Evolutionary conservation across 2,329 filamentous ascomycete genomes (phyloP), one percentile per base, ranked within the genome.

Genomic region (Penicillium sclerotiorum): DNA sequence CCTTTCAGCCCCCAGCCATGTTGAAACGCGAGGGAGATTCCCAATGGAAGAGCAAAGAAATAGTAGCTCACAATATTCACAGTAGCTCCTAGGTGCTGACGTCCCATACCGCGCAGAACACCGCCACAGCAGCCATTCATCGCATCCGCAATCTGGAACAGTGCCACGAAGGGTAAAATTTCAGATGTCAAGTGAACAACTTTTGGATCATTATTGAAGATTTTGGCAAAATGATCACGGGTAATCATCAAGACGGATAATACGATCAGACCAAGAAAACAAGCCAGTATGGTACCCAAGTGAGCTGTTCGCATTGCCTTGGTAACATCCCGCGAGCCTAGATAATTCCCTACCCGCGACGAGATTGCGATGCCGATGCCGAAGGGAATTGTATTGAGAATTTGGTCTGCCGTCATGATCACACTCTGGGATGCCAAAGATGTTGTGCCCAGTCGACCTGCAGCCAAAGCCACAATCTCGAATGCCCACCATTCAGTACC

Each of bases 401-500:
- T 83, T 65, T 93, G 89, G 66, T 95, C 90, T 0, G 88, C 84
- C 0, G 90, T 95, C 90, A 95, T 95, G 66, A 95, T 91, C 18
- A 95, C 89, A 40, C 84, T 88, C 69, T 95, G 90, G 0, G 90
- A 88, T 1, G 90, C 90, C 0, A 95, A 78, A 0, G 89, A 81
- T 27, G 91, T 81, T 0, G 88, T 92, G 3, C 91, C 91, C 0
- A 95, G 80, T 28, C 86, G 81, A 1, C 90, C 90, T 5, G 90
- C 90, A 2, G 88, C 89, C 0, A 95, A 80, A 1, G 90, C 89
- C 1, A 95, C 89, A 57, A 95, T 93, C 71, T 95, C 90, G 61
- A 95, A 95, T 0, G 90, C 91, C 90, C 90, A 95, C 90, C 90
- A 95, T 71, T 95, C 91, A 0, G 90, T 94, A 3, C 89, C 91